phyloP scores from a whole-genome alignment of 1,139 yeast species.

The Pneumocystis sp. region DNA sequence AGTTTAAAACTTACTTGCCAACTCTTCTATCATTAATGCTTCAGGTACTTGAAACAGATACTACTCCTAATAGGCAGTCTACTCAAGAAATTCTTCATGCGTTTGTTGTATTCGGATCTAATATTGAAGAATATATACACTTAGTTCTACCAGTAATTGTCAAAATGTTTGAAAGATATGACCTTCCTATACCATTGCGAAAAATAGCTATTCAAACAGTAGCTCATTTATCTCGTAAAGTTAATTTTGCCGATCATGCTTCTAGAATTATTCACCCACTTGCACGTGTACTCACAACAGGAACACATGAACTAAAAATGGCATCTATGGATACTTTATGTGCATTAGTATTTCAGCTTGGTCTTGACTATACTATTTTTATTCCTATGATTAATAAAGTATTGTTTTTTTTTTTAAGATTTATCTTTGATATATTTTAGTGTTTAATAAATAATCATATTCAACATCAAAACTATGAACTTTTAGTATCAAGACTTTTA shows the following conservation, averaged over 20 bases:
- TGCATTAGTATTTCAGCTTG: conserved; percentile 62
- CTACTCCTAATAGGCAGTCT: conserved; percentile 42
- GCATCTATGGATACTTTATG: conserved; percentile 70
- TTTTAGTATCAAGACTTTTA: conserved; percentile 57
- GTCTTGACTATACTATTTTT: conserved; percentile 71
- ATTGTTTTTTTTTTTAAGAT: not conserved
- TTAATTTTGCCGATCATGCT: conserved; percentile 73
- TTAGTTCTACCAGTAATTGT: conserved; percentile 74
- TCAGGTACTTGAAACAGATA: conserved; percentile 66
- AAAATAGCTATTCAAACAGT: conserved; percentile 70
- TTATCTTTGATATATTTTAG: not conserved
- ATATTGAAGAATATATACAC: conserved; percentile 78
- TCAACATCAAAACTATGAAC: conserved; percentile 65
- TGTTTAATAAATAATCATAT: conserved; percentile 43
- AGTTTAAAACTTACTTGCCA: conserved; percentile 72
- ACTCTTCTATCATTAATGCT: conserved; percentile 61
- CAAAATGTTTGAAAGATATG: conserved; percentile 59
- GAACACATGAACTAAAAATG: conserved; percentile 46
- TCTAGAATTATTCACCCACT: conserved; percentile 82
- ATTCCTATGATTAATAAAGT: conserved; percentile 73
- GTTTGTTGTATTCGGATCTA: conserved; percentile 76
- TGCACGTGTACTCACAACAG: conserved; percentile 44
- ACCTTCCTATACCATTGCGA: conserved; percentile 34
- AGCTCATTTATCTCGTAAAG: conserved; percentile 63
- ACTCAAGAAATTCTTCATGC: conserved; percentile 69